Conservation (phyloP, 108 stramenopile species). For the Phaeodactylum tricornutum region DNA sequence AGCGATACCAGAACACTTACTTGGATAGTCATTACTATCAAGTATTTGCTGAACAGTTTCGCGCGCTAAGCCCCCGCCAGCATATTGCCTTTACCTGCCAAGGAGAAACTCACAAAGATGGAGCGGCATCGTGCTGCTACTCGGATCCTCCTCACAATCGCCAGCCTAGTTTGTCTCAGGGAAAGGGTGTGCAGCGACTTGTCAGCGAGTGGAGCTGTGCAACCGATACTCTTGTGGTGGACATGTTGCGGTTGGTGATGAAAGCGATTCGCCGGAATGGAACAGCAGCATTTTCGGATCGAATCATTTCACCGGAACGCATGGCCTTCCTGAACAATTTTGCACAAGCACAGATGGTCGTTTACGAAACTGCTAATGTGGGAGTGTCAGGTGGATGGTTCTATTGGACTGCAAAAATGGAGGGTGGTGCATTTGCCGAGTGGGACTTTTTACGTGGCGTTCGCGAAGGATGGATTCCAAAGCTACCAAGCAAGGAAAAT, state of each 20-base stretch:
- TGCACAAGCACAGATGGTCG: conserved; percentile 55
- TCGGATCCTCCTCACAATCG: conserved; percentile 24
- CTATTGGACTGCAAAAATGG: conserved; percentile 52
- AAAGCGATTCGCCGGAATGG: conserved; percentile 15
- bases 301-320: conserved; percentile 19
- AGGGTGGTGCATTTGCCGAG: conserved; percentile 47
- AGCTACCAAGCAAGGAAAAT: conserved; percentile 6
- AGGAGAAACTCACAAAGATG: conserved; percentile 12
- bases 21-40: conserved; percentile 60
- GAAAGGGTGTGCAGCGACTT: conserved; percentile 36
- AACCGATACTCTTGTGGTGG: conserved; percentile 27
- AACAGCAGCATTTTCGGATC: conserved; percentile 13
- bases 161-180: conserved; percentile 13
- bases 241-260: conserved; percentile 26
- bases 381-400: conserved; percentile 52
- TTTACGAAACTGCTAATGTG: conserved; percentile 11
- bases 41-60: conserved; percentile 22
- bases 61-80: conserved; percentile 39
- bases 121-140: conserved; percentile 36
- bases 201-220: conserved; percentile 58
- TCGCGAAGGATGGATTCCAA: conserved; percentile 57
- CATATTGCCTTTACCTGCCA: conserved; percentile 50
- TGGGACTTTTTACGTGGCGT: conserved; percentile 60
- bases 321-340: conserved; percentile 40
- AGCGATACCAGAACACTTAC: conserved; percentile 24